Evolutionary conservation across 371 early-diverging fungal genomes (phyloP).

Genomic region (Mucor saturninus): DNA sequence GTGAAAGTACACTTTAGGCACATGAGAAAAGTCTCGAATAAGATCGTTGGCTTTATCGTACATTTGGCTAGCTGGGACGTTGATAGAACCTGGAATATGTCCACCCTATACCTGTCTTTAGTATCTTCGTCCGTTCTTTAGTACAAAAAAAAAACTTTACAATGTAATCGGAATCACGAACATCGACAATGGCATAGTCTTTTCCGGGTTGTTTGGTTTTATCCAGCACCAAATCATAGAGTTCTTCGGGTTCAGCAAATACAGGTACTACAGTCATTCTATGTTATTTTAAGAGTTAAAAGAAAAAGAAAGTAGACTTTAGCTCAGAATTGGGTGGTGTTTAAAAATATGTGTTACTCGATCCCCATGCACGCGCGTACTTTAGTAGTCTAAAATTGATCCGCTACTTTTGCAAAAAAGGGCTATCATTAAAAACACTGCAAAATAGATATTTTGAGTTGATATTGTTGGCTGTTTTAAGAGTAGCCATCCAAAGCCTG

Average conservation of each 20-base stretch:
- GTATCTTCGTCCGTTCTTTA: background rate
- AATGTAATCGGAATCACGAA: constrained; percentile 76
- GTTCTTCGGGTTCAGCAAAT: constrained; percentile 63
- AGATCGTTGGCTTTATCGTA: constrained; percentile 51
- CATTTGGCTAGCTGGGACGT: constrained; percentile 75
- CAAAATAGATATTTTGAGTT: too few species aligned
- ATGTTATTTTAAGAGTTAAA: background rate
- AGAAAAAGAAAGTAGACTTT: background rate
- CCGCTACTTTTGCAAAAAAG: too few species aligned
- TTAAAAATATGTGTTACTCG: too few species aligned
- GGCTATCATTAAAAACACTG: too few species aligned
- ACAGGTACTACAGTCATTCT: constrained; percentile 25
- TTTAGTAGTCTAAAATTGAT: too few species aligned
- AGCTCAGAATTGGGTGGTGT: too few species aligned
- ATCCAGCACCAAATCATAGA: constrained; percentile 63
- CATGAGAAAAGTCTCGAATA: constrained; percentile 56
- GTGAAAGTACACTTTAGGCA: constrained; percentile 79
- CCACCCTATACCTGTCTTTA: constrained; percentile 63
- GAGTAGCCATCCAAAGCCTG: too few species aligned
- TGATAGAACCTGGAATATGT: constrained; percentile 77
- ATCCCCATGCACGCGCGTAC: too few species aligned
- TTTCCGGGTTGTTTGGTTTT: constrained; percentile 53
- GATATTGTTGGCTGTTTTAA: too few species aligned
- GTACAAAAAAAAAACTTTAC: constrained; percentile 52
- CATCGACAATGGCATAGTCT: constrained; percentile 85